Percentiles rank a stretch among this genome's conserved stretches.
Conservation (phyloP, 805 yeast genomes). For the Lipomyces spencermartinsiae region DNA sequence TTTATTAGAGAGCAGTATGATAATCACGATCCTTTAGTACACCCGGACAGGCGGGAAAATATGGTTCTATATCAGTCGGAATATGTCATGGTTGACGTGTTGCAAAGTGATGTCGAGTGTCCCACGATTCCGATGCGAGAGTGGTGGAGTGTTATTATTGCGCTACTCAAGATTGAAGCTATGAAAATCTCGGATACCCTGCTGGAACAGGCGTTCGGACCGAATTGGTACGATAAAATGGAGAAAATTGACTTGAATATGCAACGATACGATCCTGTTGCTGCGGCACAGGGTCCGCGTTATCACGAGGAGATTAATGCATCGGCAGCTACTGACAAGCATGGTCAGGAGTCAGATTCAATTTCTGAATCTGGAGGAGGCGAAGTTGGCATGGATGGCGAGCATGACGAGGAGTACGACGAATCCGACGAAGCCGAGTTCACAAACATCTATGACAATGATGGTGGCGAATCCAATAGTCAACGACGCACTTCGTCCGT, state of each 20-base stretch:
- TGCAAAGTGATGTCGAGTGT: neutral
- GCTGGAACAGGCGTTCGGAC: slow-evolving; percentile 17
- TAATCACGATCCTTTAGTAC: slow-evolving; percentile 3
- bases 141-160: slow-evolving; percentile 10
- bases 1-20: slow-evolving; percentile 11
- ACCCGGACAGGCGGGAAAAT: neutral
- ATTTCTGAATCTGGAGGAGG: slow-evolving; percentile 1
- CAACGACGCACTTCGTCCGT: slow-evolving; percentile 3
- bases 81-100: neutral
- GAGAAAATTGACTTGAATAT: neutral
- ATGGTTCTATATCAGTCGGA: neutral
- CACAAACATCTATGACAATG: slow-evolving; percentile 5
- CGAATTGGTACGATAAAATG: slow-evolving; percentile 10
- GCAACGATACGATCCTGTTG: neutral
- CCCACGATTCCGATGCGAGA: slow-evolving; percentile 4
- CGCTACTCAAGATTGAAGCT: slow-evolving; percentile 20
- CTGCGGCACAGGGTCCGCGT: neutral
- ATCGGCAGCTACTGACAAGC: neutral
- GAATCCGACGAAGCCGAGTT: slow-evolving; percentile 12
- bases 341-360: neutral
- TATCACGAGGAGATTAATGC: neutral
- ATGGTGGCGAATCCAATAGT: slow-evolving; percentile 10
- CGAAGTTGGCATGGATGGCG: slow-evolving; percentile 11
- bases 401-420: slow-evolving; percentile 17
- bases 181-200: slow-evolving; percentile 4